Conservation (phyloP, 345 rosid genomes). For the Salix purpurea region DNA sequence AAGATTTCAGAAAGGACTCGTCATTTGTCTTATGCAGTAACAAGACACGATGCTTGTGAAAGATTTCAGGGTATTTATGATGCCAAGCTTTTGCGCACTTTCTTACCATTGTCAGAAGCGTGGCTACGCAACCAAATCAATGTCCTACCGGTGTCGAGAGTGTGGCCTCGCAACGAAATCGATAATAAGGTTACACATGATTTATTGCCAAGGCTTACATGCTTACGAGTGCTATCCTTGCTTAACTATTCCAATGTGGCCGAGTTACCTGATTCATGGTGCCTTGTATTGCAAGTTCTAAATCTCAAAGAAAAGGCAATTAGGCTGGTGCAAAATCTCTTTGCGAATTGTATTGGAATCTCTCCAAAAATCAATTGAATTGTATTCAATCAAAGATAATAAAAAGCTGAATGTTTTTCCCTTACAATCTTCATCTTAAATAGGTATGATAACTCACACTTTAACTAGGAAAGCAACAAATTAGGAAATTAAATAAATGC, state of each 20-base stretch:
- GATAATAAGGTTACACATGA: conserved; percentile 10
- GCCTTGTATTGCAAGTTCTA: too few species aligned
- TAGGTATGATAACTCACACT: too few species aligned
- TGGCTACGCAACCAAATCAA: conserved; percentile 2
- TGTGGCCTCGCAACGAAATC: conserved; percentile 10
- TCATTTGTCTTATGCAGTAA: conserved; percentile 24
- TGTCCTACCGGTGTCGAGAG: background rate
- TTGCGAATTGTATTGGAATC: too few species aligned
- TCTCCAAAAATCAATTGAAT: too few species aligned
- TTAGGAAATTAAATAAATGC: too few species aligned
- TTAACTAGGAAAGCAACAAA: too few species aligned
- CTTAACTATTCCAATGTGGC: conserved; percentile 17
- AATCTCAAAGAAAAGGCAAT: too few species aligned
- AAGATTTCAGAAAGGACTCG: conserved; percentile 23
- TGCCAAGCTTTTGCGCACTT: conserved; percentile 33
- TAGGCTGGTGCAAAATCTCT: too few species aligned
- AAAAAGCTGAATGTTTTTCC: too few species aligned
- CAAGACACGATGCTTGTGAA: conserved; percentile 6
- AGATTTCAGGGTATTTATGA: conserved; percentile 26
- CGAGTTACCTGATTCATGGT: conserved; percentile 11
- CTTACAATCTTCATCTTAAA: too few species aligned
- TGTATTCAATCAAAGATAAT: too few species aligned
- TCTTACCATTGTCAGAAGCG: conserved; percentile 16
- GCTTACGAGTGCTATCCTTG: conserved; percentile 40
- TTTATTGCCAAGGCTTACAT: conserved; percentile 15